Base-by-base conservation (phyloP, 1,284 basidiomycete species). In the Boletus semigastroideus region DNA sequence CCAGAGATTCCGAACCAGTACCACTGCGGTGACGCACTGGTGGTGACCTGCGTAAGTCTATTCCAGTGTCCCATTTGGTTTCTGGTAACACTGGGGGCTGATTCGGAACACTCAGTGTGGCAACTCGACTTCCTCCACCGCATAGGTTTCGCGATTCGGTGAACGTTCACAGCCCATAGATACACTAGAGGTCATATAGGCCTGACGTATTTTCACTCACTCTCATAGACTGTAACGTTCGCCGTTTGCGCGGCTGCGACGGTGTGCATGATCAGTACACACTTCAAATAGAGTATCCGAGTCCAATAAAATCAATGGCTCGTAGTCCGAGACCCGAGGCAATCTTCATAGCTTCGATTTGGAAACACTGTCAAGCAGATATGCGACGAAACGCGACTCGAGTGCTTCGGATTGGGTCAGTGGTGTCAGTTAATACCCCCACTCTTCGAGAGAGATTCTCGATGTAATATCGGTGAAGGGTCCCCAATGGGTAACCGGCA, bases 1-100 rank as follows among this genome's bases (percentile, higher is more conserved):
- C 63, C 63, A 22, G 19, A 43, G 1, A 33, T 14, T 17, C n/a
- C n/a, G 10, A 11, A 37, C 14, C 36, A 19, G 19, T 59, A 65
- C 41, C 43, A 42, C 39, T 63, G 63, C n/a, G 54, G 30, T 12
- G 19, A 11, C 20, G 42, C 41, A 7, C 48, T 37, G 0, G 58
- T 63, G 14, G 46, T 37, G 31, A 59, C 63, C 7, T 65, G 62
- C 43, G 58, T 56, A 45, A 41, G 62, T 62, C 28, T 10, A 5
- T 41, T 28, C n/a, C 20, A 1, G 17, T 17, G 13, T 51, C 20
- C 37, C 10, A 22, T 8, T 11, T 40, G 14, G 7, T 7, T 22
- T 27, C 6, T 16, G 17, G 31, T 25, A 16, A 7, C 25, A n/a
- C n/a, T n/a, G n/a, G n/a, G 8, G 20, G 17, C 37, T 59, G 39